Percentiles rank a stretch among this genome's conserved stretches.
These are phyloP conservation scores for Ceratocystiopsis brevicomis DNA, from an alignment of 2,329 filamentous ascomycete species.

Conservation along the genomic window DNA sequence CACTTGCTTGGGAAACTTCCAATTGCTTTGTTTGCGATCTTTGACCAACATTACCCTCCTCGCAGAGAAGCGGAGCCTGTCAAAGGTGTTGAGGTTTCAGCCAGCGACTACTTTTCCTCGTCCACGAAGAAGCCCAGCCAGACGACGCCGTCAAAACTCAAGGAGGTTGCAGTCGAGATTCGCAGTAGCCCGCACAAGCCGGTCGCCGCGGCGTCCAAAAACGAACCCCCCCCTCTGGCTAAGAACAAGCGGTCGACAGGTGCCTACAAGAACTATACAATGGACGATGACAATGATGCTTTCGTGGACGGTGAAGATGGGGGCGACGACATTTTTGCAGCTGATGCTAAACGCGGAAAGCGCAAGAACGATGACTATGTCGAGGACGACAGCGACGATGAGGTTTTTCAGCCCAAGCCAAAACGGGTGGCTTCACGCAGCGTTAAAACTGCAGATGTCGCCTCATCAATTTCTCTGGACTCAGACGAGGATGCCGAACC, in stretches of 20 bases:
- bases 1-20: neutral
- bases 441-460: slow-evolving; percentile 18
- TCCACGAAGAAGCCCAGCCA: slow-evolving; percentile 22
- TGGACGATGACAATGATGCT: slow-evolving; percentile 34
- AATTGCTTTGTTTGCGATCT: neutral
- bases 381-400: slow-evolving; percentile 34
- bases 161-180: slow-evolving; percentile 24
- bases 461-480: slow-evolving; percentile 9
- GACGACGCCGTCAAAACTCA: slow-evolving; percentile 22
- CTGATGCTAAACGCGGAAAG: slow-evolving; percentile 47
- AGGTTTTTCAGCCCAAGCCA: slow-evolving; percentile 39
- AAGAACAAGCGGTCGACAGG: slow-evolving; percentile 24
- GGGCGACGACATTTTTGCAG: slow-evolving; percentile 71
- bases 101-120: slow-evolving; percentile 38
- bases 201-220: slow-evolving; percentile 8
- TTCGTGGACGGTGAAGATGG: slow-evolving; percentile 44
- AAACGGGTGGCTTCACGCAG: slow-evolving; percentile 32
- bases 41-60: slow-evolving; percentile 1
- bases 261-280: slow-evolving; percentile 21
- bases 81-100: slow-evolving; percentile 32
- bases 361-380: slow-evolving; percentile 56
- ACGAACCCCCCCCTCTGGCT: slow-evolving; percentile 11
- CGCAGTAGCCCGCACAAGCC: slow-evolving; percentile 35
- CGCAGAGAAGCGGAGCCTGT: slow-evolving; percentile 20
- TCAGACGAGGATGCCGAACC: slow-evolving; percentile 15